These are phyloP conservation scores for Logfia minima DNA, from an alignment of 129 eudicot genomes.

Conservation along the genomic window DNA sequence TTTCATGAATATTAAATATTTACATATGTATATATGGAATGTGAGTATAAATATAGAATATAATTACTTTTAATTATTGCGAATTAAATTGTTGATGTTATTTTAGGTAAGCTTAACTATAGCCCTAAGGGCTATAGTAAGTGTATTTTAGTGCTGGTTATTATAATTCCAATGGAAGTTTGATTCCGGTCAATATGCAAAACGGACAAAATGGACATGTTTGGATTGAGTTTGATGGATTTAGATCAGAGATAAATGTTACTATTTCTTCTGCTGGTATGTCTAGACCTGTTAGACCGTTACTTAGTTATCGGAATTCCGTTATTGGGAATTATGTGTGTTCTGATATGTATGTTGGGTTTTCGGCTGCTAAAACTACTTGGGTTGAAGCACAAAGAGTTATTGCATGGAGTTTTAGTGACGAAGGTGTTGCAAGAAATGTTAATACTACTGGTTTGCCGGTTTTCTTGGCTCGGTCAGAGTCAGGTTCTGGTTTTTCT, in stretches of 20 bases:
- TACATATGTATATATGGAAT: too few relatives aligned
- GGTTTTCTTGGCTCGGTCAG: conserved; percentile 24
- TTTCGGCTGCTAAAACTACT: conserved; percentile 53
- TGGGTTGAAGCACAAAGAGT: conserved; percentile 72
- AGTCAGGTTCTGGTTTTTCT: conserved; percentile 36
- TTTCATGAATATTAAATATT: too few relatives aligned
- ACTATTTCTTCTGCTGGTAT: conserved; percentile 67
- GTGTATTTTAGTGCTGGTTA: conserved; percentile 47
- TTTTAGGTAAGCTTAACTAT: too few relatives aligned
- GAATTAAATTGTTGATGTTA: too few relatives aligned
- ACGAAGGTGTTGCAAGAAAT: conserved; percentile 53
- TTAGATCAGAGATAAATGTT: conserved; percentile 50
- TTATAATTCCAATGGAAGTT: conserved; percentile 29
- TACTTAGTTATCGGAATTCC: conserved; percentile 34
- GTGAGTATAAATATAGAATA: too few relatives aligned
- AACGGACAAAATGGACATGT: conserved; percentile 68
- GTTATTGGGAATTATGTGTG: conserved; percentile 36
- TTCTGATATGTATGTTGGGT: conserved; percentile 68
- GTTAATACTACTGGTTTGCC: conserved; percentile 52
- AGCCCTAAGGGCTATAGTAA: too few relatives aligned
- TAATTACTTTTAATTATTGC: too few relatives aligned
- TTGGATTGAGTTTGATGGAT: conserved; percentile 73
- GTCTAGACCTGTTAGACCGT: conserved; percentile 42
- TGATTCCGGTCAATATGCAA: conserved; percentile 47
- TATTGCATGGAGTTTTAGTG: conserved; percentile 80